phyloP scores from a whole-genome alignment of 805 yeast genomes.

The Wickerhamiella kurtzmanii region DNA sequence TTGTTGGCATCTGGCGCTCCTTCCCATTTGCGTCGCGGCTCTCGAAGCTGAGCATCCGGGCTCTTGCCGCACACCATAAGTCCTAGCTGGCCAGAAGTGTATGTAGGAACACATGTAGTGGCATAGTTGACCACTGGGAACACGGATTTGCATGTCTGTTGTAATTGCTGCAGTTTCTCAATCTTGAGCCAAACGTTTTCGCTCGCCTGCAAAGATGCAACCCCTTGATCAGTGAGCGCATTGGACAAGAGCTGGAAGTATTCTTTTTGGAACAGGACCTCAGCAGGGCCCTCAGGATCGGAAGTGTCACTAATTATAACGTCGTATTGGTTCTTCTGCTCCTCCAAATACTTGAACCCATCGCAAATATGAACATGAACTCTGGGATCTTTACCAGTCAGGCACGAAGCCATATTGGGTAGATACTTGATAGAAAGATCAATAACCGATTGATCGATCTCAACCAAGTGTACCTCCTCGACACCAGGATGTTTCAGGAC shows the following conservation, averaged over 20 bases:
- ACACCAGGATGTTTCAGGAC: conserved; percentile 57
- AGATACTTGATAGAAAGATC: conserved; percentile 55
- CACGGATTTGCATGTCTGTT: conserved; percentile 65
- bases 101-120: conserved; percentile 87
- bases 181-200: conserved; percentile 91
- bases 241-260: conserved; percentile 56
- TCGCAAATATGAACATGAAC: conserved; percentile 60
- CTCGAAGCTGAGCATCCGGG: conserved; percentile 43
- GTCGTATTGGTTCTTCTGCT: conserved; percentile 37
- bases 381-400: conserved; percentile 42
- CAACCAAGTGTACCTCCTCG: conserved; percentile 64
- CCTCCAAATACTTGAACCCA: conserved; percentile 64
- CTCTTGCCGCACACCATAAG: conserved; percentile 91
- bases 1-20: conserved; percentile 50
- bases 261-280: conserved; percentile 63
- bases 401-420: conserved; percentile 51
- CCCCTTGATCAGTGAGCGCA: conserved; percentile 49
- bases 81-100: conserved; percentile 96
- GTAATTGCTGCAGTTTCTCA: conserved; percentile 67
- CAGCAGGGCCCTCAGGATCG: conserved; percentile 95
- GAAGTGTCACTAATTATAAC: conserved; percentile 84
- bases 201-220: conserved; percentile 66
- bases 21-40: conserved; percentile 54
- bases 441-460: conserved; percentile 76
- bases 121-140: conserved; percentile 90